These are phyloP conservation scores for Pichia paraexigua DNA, from an alignment of 805 yeast species.

Conservation along the genomic window DNA sequence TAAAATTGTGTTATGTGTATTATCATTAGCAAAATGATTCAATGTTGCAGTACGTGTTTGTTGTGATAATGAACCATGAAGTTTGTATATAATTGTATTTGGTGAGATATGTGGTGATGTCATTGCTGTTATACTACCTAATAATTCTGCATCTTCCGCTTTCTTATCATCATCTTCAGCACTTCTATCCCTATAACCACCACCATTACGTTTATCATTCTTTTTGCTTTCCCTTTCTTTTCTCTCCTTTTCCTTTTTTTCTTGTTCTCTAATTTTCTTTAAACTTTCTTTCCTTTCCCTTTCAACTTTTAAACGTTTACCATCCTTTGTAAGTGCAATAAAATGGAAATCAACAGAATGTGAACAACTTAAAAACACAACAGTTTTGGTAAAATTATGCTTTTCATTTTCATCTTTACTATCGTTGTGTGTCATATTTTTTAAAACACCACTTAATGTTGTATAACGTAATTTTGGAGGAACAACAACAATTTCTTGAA, in stretches of 20 bases:
- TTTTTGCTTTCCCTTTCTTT: not conserved
- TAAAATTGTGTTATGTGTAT: slow-evolving; percentile 46
- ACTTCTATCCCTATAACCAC: not conserved
- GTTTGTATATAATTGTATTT: slow-evolving; percentile 45
- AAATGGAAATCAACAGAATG: slow-evolving; percentile 96
- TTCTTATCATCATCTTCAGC: slow-evolving; percentile 8
- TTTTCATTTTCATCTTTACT: slow-evolving; percentile 15
- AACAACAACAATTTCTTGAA: slow-evolving; percentile 72
- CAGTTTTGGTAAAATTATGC: slow-evolving; percentile 39
- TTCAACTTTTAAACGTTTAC: slow-evolving; percentile 28
- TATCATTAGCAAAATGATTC: slow-evolving; percentile 44
- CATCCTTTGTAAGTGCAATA: slow-evolving; percentile 58
- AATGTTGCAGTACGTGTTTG: slow-evolving; percentile 74
- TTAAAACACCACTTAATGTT: slow-evolving; percentile 60
- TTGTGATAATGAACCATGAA: slow-evolving; percentile 90
- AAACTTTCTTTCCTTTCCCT: slow-evolving; percentile 12
- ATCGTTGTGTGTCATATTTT: slow-evolving; percentile 31
- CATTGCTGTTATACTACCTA: slow-evolving; percentile 30
- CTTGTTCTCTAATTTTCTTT: slow-evolving; percentile 19
- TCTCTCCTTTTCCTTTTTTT: not conserved
- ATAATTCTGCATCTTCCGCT: slow-evolving; percentile 4
- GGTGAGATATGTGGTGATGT: slow-evolving; percentile 47
- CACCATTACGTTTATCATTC: not conserved
- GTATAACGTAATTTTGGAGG: slow-evolving; percentile 91
- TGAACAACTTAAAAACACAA: slow-evolving; percentile 88